Conservation (phyloP, 768 basidiomycete genomes). For the Xerocomellus chrysenteron region DNA sequence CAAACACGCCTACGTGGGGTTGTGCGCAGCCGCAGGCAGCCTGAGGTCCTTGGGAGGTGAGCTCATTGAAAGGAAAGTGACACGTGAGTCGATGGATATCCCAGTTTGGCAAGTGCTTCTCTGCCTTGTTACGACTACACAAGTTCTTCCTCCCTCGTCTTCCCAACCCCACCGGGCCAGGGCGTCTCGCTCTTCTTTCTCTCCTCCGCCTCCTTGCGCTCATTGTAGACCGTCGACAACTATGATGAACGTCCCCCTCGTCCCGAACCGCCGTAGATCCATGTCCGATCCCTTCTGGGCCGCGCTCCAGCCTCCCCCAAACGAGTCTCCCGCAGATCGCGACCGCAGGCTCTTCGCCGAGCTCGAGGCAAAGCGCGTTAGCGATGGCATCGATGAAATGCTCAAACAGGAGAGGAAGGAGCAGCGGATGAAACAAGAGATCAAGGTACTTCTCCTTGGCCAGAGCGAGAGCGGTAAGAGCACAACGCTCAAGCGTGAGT, state of each 20-base stretch:
- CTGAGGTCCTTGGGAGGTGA: background rate
- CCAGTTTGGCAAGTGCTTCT: conserved; percentile 29
- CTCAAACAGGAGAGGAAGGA: conserved; percentile 64
- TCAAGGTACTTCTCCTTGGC: conserved; percentile 78
- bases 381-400: conserved; percentile 79
- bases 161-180: conserved; percentile 17
- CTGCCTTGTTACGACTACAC: conserved; percentile 17
- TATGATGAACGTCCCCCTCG: conserved; percentile 29
- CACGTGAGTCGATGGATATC: conserved; percentile 19
- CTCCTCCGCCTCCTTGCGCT: background rate
- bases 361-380: conserved; percentile 67
- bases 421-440: conserved; percentile 58
- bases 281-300: conserved; percentile 70
- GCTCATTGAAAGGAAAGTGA: background rate
- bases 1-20: background rate
- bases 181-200: conserved; percentile 13
- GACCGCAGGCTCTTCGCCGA: conserved; percentile 66
- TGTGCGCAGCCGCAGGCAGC: background rate
- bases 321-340: conserved; percentile 69
- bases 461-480: conserved; percentile 91
- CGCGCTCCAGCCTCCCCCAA: conserved; percentile 64
- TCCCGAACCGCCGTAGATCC: conserved; percentile 42
- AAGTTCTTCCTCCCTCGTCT: conserved; percentile 17
- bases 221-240: conserved; percentile 1
- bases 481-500: conserved; percentile 86